Conservation (phyloP, 2,329 filamentous ascomycete species). For the Aciculosporium take region DNA sequence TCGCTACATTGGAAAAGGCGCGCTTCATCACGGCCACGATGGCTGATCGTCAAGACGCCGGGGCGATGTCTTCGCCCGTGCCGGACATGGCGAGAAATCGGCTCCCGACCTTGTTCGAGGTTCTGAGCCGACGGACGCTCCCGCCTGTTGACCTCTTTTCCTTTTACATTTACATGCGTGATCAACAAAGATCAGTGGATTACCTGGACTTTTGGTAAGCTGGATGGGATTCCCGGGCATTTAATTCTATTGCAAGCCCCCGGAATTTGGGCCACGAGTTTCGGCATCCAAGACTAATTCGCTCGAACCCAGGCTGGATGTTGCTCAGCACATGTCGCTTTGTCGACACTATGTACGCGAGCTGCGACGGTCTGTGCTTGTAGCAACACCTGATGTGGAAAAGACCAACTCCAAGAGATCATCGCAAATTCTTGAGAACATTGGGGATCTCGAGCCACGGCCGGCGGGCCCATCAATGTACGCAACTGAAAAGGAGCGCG, state of each 20-base stretch:
- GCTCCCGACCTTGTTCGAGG: slow-evolving; percentile 88
- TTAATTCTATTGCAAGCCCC: not conserved
- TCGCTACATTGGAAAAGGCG: not conserved
- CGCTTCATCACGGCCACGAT: slow-evolving; percentile 8
- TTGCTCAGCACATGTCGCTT: slow-evolving; percentile 95
- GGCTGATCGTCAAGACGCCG: slow-evolving; percentile 12
- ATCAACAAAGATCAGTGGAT: slow-evolving; percentile 93
- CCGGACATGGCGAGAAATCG: slow-evolving; percentile 59
- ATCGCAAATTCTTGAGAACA: slow-evolving; percentile 59
- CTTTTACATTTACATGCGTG: slow-evolving; percentile 99
- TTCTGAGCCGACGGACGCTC: slow-evolving; percentile 82
- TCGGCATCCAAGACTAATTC: not conserved
- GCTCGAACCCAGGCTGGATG: slow-evolving; percentile 67
- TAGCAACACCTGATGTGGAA: slow-evolving; percentile 83
- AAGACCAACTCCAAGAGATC: slow-evolving; percentile 71
- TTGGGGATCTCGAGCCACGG: slow-evolving; percentile 51
- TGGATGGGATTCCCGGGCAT: not conserved
- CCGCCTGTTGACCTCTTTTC: slow-evolving; percentile 94
- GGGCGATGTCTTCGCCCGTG: slow-evolving; percentile 35
- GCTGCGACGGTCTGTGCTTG: slow-evolving; percentile 78
- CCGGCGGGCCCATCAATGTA: slow-evolving; percentile 48
- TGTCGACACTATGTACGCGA: slow-evolving; percentile 96
- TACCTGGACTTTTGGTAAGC: slow-evolving; percentile 95
- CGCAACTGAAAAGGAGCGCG: slow-evolving; percentile 55
- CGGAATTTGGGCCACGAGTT: not conserved